A percentile compares a stretch with the other conserved stretches of the same genome.
These are phyloP conservation scores for Calocybe cyanea DNA, from an alignment of 768 basidiomycete species.

Conservation along the genomic window DNA sequence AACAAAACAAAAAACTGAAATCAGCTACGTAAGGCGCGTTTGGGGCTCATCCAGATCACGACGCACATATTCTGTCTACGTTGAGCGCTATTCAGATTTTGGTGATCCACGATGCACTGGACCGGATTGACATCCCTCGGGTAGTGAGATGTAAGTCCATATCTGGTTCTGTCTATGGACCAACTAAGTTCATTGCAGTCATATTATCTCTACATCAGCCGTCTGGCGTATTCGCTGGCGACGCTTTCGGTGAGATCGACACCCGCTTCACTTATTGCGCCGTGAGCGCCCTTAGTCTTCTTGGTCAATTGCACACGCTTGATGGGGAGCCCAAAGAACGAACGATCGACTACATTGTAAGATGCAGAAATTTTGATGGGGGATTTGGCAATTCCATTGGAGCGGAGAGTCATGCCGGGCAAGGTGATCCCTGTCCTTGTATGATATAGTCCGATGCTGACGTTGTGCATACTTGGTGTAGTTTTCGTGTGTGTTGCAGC, in stretches of 20 bases:
- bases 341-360: conserved; percentile 66
- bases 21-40: conserved; percentile 66
- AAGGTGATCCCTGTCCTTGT: conserved; percentile 75
- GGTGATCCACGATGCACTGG: conserved; percentile 76
- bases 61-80: conserved; percentile 84
- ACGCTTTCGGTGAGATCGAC: conserved; percentile 87
- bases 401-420: conserved; percentile 89
- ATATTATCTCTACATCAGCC: conserved; percentile 81
- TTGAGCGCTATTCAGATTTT: conserved; percentile 92
- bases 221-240: conserved; percentile 88
- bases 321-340: conserved; percentile 61
- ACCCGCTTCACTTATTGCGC: conserved; percentile 90
- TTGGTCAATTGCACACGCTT: conserved; percentile 68
- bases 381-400: conserved; percentile 85
- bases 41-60: conserved; percentile 90
- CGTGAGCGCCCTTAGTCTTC: conserved; percentile 76
- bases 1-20: background rate
- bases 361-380: conserved; percentile 92
- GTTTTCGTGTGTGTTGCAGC: conserved; percentile 90
- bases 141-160: conserved; percentile 63
- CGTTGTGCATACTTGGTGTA: conserved; percentile 22
- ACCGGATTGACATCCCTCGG: conserved; percentile 64
- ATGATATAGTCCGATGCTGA: background rate
- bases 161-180: background rate
- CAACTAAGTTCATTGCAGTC: conserved; percentile 40